A percentile compares a stretch with the other conserved stretches of the same genome.
Conservation (phyloP, 371 early-diverging fungal genomes). For the Syncephalastrum racemosum region DNA sequence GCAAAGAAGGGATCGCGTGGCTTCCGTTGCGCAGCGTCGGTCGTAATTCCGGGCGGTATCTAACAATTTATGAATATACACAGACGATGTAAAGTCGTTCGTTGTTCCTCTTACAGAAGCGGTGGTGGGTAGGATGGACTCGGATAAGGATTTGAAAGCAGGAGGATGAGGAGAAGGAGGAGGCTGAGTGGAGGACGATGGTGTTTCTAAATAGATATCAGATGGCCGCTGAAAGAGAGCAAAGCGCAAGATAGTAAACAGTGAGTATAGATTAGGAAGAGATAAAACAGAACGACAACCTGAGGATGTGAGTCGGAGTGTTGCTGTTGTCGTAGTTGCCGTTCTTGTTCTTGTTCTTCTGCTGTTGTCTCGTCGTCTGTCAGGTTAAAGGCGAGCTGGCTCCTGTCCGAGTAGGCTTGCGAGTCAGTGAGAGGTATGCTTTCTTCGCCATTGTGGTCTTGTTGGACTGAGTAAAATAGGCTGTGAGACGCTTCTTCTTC, state of each 20-base stretch:
- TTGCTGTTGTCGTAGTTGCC: constrained; percentile 3
- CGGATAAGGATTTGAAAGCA: constrained; percentile 27
- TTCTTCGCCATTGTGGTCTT: constrained; percentile 31
- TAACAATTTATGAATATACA: constrained; percentile 11
- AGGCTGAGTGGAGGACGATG: constrained; percentile 20
- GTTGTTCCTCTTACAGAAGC: constrained; percentile 27
- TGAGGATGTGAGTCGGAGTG: constrained; percentile 17
- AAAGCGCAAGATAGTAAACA: constrained; percentile 1
- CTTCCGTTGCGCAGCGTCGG: constrained; percentile 37
- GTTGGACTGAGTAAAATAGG: constrained; percentile 42
- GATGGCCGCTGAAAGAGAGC: constrained; percentile 48
- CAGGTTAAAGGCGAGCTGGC: constrained; percentile 42
- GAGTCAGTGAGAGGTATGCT: constrained; percentile 47
- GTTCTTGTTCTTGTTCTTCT: constrained; percentile 11
- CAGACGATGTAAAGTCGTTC: neutral
- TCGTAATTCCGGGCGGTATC: constrained; percentile 42
- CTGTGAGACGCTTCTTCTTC: constrained; percentile 29
- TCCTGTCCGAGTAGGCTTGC: constrained; percentile 45
- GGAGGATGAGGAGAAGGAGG: constrained; percentile 16
- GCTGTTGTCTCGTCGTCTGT: constrained; percentile 13
- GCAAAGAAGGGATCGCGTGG: constrained; percentile 61
- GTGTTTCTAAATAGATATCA: constrained; percentile 55
- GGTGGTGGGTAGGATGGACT: constrained; percentile 43
- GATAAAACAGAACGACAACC: constrained; percentile 2
- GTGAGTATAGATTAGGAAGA: too few relatives aligned